Evolutionary conservation across 2,329 filamentous ascomycete genomes (phyloP), one percentile per base, ranked within the genome.

Genomic region (Mollisia scopiformis): DNA sequence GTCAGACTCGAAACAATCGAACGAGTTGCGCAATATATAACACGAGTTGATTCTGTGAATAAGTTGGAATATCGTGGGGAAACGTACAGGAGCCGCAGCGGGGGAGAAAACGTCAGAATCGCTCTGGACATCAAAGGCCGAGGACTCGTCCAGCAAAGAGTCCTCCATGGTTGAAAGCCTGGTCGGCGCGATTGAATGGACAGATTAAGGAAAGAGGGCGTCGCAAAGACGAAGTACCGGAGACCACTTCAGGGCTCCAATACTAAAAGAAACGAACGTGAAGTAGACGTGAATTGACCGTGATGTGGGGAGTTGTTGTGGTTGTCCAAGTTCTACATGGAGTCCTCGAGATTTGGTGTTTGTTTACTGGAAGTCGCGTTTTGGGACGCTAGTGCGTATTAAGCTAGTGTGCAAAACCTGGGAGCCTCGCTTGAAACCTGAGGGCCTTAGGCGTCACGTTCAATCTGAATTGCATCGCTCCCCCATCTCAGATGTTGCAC

Each of bases 31-130:
- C 10, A 8, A n/a, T 27, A 23, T 27, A 19, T 27, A n/a, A 7
- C n/a, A 39, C 13, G 19, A 23, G 30, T 30, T 41, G 30, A 25
- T 19, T 16, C 19, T 31, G 33, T 14, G 37, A 30, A 4, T 31
- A 13, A 25, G 58, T 57, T 51, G 41, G 55, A n/a, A 53, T 35
- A 19, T 11, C 11, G n/a, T 16, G 50, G 16, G 46, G 30, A 53
- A 68, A 66, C 68, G 60, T 69, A 61, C 73, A 77, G 86, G 84
- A 65, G 79, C 77, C 23, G 21, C 43, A 60, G 82, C 82, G 39
- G 85, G 85, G 2, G 79, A 79, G 74, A 84, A 89, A 64, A 58
- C 76, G 64, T 88, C 87, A 25, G 86, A 89, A 65, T 85, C 83
- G 59, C 79, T 79, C 62, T 80, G 77, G 62, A 79, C 76, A 49